Evolutionary conservation across 2,329 filamentous ascomycete species (phyloP).

Genomic region (Myriosclerotinia scirpicola): DNA sequence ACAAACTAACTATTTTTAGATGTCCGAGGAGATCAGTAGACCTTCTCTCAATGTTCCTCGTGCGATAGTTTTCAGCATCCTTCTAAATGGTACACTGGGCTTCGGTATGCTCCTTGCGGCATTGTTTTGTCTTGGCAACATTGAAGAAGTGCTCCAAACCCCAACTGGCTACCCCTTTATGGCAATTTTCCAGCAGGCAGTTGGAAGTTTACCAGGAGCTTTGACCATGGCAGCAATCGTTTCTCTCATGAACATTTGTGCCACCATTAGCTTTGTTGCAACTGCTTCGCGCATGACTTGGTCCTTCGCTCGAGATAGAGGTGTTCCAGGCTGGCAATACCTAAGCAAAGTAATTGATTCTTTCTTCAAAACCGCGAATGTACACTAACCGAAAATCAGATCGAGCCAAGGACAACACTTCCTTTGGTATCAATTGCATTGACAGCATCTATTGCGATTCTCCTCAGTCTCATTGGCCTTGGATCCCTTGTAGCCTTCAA

Average conservation of each 20-base stretch:
- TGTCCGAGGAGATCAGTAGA: conserved; percentile 21
- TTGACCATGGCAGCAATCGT: conserved; percentile 50
- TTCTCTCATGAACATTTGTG: conserved; percentile 42
- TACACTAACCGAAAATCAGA: not conserved
- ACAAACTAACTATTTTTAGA: not conserved
- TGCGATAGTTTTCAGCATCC: conserved; percentile 46
- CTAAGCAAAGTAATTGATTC: conserved; percentile 39
- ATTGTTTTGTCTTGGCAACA: conserved; percentile 41
- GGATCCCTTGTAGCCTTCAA: conserved; percentile 52
- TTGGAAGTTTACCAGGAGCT: conserved; percentile 47
- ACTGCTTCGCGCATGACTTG: conserved; percentile 43
- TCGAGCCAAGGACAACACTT: not conserved
- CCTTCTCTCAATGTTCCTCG: conserved; percentile 14
- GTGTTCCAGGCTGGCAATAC: conserved; percentile 44
- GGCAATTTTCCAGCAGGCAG: conserved; percentile 52
- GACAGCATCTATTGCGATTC: conserved; percentile 6
- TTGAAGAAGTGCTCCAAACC: conserved; percentile 43
- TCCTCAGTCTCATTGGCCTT: conserved; percentile 46
- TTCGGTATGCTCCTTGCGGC: conserved; percentile 43
- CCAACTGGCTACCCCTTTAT: conserved; percentile 49
- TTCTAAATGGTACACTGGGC: conserved; percentile 49
- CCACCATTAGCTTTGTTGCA: conserved; percentile 42
- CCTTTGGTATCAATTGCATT: conserved; percentile 6
- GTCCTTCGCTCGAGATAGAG: conserved; percentile 48
- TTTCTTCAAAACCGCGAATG: not conserved